These are phyloP conservation scores for Aphanomyces invadans DNA, from an alignment of 352 stramenopile species.

Conservation along the genomic window DNA sequence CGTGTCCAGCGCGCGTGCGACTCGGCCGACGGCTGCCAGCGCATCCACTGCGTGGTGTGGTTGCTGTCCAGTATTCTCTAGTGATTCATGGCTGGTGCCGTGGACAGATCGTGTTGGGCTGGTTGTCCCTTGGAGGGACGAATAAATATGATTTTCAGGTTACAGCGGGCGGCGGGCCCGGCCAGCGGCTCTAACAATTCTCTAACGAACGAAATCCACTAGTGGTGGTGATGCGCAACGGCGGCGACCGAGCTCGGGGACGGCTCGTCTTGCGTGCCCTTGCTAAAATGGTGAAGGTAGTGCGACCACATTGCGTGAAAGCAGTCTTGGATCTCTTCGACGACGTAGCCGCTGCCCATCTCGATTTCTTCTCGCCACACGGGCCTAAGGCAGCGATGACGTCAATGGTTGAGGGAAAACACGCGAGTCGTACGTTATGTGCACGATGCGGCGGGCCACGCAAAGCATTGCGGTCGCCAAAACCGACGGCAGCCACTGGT, in stretches of 20 bases:
- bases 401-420: neutral
- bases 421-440: slow-evolving; percentile 40
- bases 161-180: no score
- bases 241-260: slow-evolving; percentile 63
- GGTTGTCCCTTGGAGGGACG: no score
- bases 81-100: no score
- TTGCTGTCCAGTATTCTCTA: no score
- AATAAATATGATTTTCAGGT: no score
- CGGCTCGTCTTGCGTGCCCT: slow-evolving; percentile 42
- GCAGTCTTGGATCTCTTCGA: slow-evolving; percentile 70
- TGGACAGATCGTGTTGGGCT: no score
- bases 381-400: slow-evolving; percentile 32
- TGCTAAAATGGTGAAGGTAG: slow-evolving; percentile 64
- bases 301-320: slow-evolving; percentile 79
- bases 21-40: no score
- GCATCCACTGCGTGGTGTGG: no score
- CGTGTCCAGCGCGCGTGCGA: no score
- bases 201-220: no score
- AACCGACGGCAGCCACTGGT: slow-evolving; percentile 74
- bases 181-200: no score
- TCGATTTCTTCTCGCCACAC: slow-evolving; percentile 78
- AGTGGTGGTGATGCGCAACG: slow-evolving; percentile 15
- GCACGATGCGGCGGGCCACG: slow-evolving; percentile 63
- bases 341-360: slow-evolving; percentile 69
- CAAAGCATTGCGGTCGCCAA: slow-evolving; percentile 69